These are phyloP conservation scores for Lactarius indigo DNA, from an alignment of 768 basidiomycete species.

Conservation along the genomic window DNA sequence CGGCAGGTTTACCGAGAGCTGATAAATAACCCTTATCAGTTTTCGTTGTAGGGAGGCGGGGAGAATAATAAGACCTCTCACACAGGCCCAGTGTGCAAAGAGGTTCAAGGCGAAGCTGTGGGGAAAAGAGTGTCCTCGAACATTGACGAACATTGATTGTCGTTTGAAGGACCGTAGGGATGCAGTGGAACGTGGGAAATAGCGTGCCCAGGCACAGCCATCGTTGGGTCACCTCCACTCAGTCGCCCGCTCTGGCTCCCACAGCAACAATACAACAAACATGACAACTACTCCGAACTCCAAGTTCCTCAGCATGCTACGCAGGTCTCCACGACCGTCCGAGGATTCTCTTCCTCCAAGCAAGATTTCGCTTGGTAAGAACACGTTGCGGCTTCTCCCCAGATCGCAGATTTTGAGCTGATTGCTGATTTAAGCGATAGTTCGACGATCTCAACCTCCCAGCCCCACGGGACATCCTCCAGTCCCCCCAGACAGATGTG, in stretches of 20 bases:
- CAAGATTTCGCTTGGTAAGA: neutral
- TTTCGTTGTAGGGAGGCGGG: no score
- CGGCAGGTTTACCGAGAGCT: no score
- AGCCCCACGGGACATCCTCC: neutral
- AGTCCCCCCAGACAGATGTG: neutral
- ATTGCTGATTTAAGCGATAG: neutral
- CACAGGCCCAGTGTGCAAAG: no score
- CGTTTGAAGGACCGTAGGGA: no score
- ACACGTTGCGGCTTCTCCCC: neutral
- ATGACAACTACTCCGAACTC: conserved; percentile 4
- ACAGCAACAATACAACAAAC: neutral
- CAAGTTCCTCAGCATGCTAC: neutral
- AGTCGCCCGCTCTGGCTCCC: neutral
- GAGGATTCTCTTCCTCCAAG: neutral
- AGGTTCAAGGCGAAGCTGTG: no score
- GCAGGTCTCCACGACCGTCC: conserved; percentile 4
- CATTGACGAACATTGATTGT: no score
- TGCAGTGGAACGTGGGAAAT: no score
- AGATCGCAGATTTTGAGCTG: neutral
- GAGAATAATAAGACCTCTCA: no score
- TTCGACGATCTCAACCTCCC: neutral
- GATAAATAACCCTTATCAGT: no score
- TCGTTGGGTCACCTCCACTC: no score
- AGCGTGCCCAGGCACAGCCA: no score
- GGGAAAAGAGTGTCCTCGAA: no score